Evolutionary conservation across 768 basidiomycete species (phyloP), one percentile per base, ranked within the genome.

Genomic region (Paxillus involutus): DNA sequence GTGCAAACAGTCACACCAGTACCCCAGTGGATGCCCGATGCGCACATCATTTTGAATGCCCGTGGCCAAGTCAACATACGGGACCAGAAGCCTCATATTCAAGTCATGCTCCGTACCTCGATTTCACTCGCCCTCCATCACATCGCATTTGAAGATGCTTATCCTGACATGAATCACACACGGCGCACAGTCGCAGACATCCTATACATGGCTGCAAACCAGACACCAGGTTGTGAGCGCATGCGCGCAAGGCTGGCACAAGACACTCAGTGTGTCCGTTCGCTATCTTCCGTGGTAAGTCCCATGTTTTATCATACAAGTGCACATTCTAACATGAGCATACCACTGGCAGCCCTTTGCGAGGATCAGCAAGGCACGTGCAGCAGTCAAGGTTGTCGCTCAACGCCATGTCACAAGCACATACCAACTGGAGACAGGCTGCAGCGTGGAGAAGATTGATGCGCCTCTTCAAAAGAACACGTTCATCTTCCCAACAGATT

Each of bases 11-110:
- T n/a, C n/a, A n/a, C n/a, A n/a, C n/a, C n/a, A n/a, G n/a, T n/a
- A n/a, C n/a, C n/a, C n/a, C n/a, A n/a, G n/a, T 57, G 33, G 33
- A 35, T 13, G 13, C 33, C 33, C 33, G 33, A 35, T 13, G 13
- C 33, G 7, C 33, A 7, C 33, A 6, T 35, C 33, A 35, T 13
- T 7, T 13, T 35, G 6, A 52, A 57, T 40, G 59, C 67, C 19
- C 60, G 66, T 58, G 9, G 51, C 61, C 8, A 58, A 51, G 42
- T n/a, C 6, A 43, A 43, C n/a, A 17, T 43, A 6, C n/a, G 17
- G 9, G 42, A 43, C 8, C 42, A 43, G 24, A 7, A 7, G 16
- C 42, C 42, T 7, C 42, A 43, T 43, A 43, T 43, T 6, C 42
- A 43, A n/a, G 42, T 9, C 6, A 43, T 43, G 42, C 42, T 43